Conservation (phyloP, 2,329 filamentous ascomycete species). For the Pseudogymnoascus sp. region DNA sequence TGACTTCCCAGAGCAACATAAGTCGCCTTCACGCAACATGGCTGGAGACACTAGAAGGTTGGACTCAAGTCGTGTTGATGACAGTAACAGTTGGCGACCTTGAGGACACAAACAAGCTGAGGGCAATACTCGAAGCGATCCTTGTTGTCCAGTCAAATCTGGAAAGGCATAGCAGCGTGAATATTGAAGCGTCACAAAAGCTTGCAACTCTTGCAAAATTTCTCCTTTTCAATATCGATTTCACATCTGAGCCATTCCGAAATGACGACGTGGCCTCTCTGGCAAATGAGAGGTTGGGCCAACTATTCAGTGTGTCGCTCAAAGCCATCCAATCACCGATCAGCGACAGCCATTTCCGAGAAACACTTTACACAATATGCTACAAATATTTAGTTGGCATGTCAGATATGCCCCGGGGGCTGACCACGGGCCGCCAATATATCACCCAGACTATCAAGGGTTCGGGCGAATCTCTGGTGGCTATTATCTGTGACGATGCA, state of each 20-base stretch:
- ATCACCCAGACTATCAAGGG: slow-evolving; percentile 64
- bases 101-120: slow-evolving; percentile 59
- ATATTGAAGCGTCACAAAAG: slow-evolving; percentile 62
- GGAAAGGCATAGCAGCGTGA: slow-evolving; percentile 64
- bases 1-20: slow-evolving; percentile 55
- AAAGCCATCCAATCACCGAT: slow-evolving; percentile 68
- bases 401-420: slow-evolving; percentile 42
- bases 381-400: slow-evolving; percentile 76
- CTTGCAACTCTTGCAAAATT: slow-evolving; percentile 69
- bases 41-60: slow-evolving; percentile 65
- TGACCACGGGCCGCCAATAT: slow-evolving; percentile 38
- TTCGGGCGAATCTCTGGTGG: slow-evolving; percentile 73
- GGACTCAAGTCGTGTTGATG: slow-evolving; percentile 76
- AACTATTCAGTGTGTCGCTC: slow-evolving; percentile 82
- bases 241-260: slow-evolving; percentile 36
- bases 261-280: slow-evolving; percentile 54
- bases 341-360: slow-evolving; percentile 62
- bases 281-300: slow-evolving; percentile 80
- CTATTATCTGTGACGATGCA: slow-evolving; percentile 86
- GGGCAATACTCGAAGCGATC: slow-evolving; percentile 76
- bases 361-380: slow-evolving; percentile 85
- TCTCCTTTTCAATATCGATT: slow-evolving; percentile 63
- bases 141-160: slow-evolving; percentile 84
- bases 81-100: slow-evolving; percentile 78
- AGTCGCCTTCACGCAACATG: slow-evolving; percentile 44